Percentiles rank a stretch among this genome's conserved stretches.
Evolutionary conservation across 2,329 filamentous ascomycete genomes (phyloP).

Genomic region (Pezicula rhizophila): DNA sequence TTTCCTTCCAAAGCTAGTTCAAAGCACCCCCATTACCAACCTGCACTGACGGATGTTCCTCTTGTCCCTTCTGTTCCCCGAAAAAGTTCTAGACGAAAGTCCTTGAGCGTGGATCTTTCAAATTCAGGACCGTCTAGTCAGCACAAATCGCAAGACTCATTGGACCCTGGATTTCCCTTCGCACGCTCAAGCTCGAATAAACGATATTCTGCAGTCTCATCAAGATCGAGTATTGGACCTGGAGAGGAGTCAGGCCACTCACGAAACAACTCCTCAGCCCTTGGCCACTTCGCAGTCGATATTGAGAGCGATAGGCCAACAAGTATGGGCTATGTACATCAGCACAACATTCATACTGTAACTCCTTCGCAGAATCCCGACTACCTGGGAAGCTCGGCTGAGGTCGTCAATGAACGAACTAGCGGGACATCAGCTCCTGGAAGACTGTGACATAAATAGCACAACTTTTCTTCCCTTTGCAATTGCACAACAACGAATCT

Average conservation of each 20-base stretch:
- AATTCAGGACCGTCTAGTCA: constrained; percentile 3
- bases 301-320: constrained; percentile 42
- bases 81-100: constrained; percentile 61
- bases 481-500: constrained; percentile 1
- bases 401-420: constrained; percentile 42
- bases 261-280: constrained; percentile 14
- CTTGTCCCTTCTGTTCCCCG: constrained; percentile 56
- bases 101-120: constrained; percentile 21
- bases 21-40: constrained; percentile 16
- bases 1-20: constrained; percentile 53
- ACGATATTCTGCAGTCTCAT: constrained; percentile 44
- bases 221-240: constrained; percentile 43
- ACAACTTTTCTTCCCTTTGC: not conserved
- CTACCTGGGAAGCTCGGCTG: constrained; percentile 47
- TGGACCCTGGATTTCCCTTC: constrained; percentile 44
- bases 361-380: constrained; percentile 43
- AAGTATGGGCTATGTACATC: constrained; percentile 50
- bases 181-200: constrained; percentile 49
- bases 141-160: constrained; percentile 14
- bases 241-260: constrained; percentile 40
- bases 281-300: constrained; percentile 26
- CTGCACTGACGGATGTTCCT: constrained; percentile 14
- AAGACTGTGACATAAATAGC: not conserved
- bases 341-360: constrained; percentile 50
- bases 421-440: not conserved